Evolutionary conservation across 192 early-diverging fungal genomes (phyloP).

Genomic region (Coemansia sp.): DNA sequence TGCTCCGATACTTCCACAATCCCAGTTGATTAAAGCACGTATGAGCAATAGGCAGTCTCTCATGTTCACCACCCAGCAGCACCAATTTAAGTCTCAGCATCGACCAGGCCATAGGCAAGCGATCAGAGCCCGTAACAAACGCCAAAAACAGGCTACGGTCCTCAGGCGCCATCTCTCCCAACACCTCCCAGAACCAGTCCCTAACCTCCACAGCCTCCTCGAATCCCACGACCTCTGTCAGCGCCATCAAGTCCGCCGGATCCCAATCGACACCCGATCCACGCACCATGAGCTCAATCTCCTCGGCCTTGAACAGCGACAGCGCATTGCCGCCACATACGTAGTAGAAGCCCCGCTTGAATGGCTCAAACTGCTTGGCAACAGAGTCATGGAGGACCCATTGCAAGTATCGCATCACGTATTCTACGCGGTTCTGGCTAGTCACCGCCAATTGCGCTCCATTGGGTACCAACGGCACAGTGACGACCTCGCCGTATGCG

Average conservation of each 20-base stretch:
- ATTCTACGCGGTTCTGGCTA: conserved; percentile 66
- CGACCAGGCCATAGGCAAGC: conserved; percentile 71
- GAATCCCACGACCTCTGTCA: conserved; percentile 57
- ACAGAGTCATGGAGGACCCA: conserved; percentile 78
- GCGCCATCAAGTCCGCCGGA: conserved; percentile 25
- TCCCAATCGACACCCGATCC: conserved; percentile 66
- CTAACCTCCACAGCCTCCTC: conserved; percentile 48
- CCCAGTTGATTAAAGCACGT: conserved; percentile 94
- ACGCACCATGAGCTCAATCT: conserved; percentile 86
- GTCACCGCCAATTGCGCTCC: conserved; percentile 64
- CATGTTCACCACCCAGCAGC: conserved; percentile 61
- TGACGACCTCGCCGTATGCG: conserved; percentile 63
- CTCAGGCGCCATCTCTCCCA: conserved; percentile 61
- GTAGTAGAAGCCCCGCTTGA: conserved; percentile 82
- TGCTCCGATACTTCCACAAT: conserved; percentile 71
- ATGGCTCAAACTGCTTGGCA: conserved; percentile 74
- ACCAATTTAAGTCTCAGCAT: conserved; percentile 66
- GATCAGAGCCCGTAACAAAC: conserved; percentile 92
- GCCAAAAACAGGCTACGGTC: conserved; percentile 75
- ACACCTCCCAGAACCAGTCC: conserved; percentile 78
- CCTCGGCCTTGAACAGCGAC: conserved; percentile 85
- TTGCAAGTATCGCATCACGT: conserved; percentile 79
- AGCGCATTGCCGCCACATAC: conserved; percentile 86
- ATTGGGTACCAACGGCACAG: conserved; percentile 64
- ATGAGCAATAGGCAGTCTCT: conserved; percentile 83